Percentiles rank a stretch among this genome's conserved stretches.
Conservation (phyloP, 106 monocot species). For the Allium sativum region DNA sequence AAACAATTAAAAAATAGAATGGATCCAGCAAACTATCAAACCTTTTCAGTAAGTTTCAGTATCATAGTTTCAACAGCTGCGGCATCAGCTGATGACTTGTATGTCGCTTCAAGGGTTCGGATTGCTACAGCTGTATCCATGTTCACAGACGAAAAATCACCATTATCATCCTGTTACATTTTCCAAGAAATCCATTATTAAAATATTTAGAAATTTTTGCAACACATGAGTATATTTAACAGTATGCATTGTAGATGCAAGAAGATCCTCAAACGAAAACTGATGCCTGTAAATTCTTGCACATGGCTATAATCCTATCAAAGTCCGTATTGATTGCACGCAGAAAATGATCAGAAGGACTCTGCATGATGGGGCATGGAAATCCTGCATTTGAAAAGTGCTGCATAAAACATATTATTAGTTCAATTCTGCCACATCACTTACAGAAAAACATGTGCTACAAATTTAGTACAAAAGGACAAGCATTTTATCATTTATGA, state of each 20-base stretch:
- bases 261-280: neutral
- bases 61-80: conserved; percentile 73
- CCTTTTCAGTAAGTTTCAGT: conserved; percentile 74
- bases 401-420: conserved; percentile 30
- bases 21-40: conserved; percentile 5
- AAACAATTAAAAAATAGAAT: no score
- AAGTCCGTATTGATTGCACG: conserved; percentile 96
- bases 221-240: conserved; percentile 14
- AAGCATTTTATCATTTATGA: conserved; percentile 1
- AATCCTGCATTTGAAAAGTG: conserved; percentile 99
- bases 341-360: conserved; percentile 95
- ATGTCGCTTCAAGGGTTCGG: conserved; percentile 92
- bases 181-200: conserved; percentile 7
- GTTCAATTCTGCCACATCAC: neutral
- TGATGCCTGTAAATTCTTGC: conserved; percentile 85
- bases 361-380: conserved; percentile 98
- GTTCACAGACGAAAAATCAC: conserved; percentile 93
- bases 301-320: conserved; percentile 99
- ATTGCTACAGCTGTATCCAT: conserved; percentile 99
- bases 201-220: neutral
- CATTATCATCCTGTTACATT: conserved; percentile 69
- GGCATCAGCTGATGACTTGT: conserved; percentile 74
- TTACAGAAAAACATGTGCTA: no score
- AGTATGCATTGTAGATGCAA: neutral
- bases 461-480: neutral